These are phyloP conservation scores for Candida tetrigidarum DNA, from an alignment of 1,139 yeast species.

Conservation along the genomic window DNA sequence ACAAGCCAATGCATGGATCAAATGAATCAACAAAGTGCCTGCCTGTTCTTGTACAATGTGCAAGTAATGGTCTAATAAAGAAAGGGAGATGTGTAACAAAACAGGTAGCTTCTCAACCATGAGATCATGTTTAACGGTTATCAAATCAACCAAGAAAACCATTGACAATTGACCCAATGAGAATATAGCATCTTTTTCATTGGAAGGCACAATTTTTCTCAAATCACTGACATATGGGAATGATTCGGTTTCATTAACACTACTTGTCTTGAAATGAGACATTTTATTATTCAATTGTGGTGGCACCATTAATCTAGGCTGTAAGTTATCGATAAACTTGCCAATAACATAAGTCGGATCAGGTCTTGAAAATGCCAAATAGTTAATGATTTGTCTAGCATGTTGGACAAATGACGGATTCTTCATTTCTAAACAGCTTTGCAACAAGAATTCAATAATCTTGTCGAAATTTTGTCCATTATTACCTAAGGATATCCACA, in stretches of 20 bases:
- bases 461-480: slow-evolving; percentile 69
- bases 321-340: slow-evolving; percentile 66
- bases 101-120: slow-evolving; percentile 65
- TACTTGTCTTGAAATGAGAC: slow-evolving; percentile 10
- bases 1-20: slow-evolving; percentile 67
- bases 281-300: slow-evolving; percentile 36
- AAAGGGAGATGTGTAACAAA: slow-evolving; percentile 81
- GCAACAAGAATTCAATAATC: slow-evolving; percentile 71
- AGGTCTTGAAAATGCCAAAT: slow-evolving; percentile 63
- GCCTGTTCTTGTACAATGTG: slow-evolving; percentile 87
- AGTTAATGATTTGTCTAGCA: slow-evolving; percentile 80
- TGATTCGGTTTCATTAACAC: slow-evolving; percentile 15
- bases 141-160: slow-evolving; percentile 80
- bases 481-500: slow-evolving; percentile 92
- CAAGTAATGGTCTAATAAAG: slow-evolving; percentile 85
- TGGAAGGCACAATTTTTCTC: slow-evolving; percentile 56
- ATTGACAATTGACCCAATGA: slow-evolving; percentile 88
- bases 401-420: slow-evolving; percentile 78
- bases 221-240: slow-evolving; percentile 81
- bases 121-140: slow-evolving; percentile 62
- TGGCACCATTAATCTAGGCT: slow-evolving; percentile 90
- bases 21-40: slow-evolving; percentile 69
- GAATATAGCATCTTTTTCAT: slow-evolving; percentile 75
- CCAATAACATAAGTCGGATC: slow-evolving; percentile 64
- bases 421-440: slow-evolving; percentile 69